Evolutionary conservation across 140 eudicot species (phyloP).

Genomic region (Oenanthe javanica): DNA sequence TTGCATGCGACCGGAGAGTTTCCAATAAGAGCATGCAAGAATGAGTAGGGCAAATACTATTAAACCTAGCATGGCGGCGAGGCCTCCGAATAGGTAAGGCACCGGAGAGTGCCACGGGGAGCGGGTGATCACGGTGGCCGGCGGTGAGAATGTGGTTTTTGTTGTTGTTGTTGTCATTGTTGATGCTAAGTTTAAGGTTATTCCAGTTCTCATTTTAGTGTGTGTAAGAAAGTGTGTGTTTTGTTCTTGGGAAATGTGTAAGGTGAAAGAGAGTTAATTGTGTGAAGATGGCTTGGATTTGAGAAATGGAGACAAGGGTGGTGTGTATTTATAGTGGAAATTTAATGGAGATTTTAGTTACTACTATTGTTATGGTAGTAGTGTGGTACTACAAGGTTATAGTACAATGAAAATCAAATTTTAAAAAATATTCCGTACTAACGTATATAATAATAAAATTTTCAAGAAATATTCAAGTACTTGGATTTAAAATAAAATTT

Average conservation of each 20-base stretch:
- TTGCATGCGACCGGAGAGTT: conserved; percentile 17
- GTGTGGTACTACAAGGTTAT: no score
- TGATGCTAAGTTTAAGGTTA: neutral
- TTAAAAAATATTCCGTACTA: no score
- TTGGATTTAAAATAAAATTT: no score
- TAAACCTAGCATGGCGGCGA: conserved; percentile 59
- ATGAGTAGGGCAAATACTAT: conserved; percentile 59
- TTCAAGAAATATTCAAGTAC: no score
- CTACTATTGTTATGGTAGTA: no score
- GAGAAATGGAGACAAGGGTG: conserved; percentile 2
- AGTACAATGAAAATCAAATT: no score
- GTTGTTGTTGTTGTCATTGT: conserved; percentile 18
- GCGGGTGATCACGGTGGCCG: conserved; percentile 22
- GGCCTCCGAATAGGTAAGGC: conserved; percentile 66
- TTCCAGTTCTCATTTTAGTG: neutral
- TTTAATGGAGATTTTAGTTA: neutral
- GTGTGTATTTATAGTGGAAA: conserved; percentile 1
- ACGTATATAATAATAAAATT: no score
- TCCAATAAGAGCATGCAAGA: conserved; percentile 65
- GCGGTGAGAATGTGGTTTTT: conserved; percentile 22
- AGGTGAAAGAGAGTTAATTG: neutral
- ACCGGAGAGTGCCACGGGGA: conserved; percentile 80
- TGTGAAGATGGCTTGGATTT: neutral
- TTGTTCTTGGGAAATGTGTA: neutral
- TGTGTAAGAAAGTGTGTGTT: neutral